phyloP scores from a whole-genome alignment of 2,329 filamentous ascomycete species.

The Fusarium musae region DNA sequence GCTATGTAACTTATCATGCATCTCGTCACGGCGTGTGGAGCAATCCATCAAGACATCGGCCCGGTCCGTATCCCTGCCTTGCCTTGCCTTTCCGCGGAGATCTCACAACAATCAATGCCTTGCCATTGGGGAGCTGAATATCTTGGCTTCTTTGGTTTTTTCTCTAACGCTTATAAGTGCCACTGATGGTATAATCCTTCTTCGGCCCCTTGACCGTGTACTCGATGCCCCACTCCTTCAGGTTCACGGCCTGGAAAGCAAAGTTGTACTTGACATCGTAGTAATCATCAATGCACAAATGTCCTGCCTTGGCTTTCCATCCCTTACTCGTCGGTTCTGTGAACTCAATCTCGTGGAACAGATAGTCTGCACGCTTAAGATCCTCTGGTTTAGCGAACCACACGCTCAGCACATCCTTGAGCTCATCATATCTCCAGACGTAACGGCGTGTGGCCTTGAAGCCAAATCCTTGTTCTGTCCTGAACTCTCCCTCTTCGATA shows the following conservation, averaged over 20 bases:
- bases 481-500: conserved; percentile 74
- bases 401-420: conserved; percentile 69
- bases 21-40: conserved; percentile 3
- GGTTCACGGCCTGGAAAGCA: conserved; percentile 65
- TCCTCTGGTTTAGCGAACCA: conserved; percentile 79
- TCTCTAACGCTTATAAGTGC: conserved; percentile 59
- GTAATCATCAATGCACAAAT: conserved; percentile 77
- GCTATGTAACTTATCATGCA: neutral
- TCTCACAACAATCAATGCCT: neutral
- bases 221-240: conserved; percentile 68
- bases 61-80: conserved; percentile 2
- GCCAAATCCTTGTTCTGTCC: conserved; percentile 62
- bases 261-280: conserved; percentile 79
- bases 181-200: conserved; percentile 76
- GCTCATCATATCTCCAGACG: conserved; percentile 76
- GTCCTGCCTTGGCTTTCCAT: conserved; percentile 73
- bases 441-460: conserved; percentile 75
- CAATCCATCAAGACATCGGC: neutral
- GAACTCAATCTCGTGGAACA: conserved; percentile 81
- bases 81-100: neutral
- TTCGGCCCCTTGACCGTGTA: conserved; percentile 77
- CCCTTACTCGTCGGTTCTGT: conserved; percentile 52
- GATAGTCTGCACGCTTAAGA: conserved; percentile 70
- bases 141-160: too few species aligned
- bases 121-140: neutral